These are phyloP conservation scores for Saprolegnia parasitica DNA, from an alignment of 352 stramenopile genomes.

Conservation along the genomic window DNA sequence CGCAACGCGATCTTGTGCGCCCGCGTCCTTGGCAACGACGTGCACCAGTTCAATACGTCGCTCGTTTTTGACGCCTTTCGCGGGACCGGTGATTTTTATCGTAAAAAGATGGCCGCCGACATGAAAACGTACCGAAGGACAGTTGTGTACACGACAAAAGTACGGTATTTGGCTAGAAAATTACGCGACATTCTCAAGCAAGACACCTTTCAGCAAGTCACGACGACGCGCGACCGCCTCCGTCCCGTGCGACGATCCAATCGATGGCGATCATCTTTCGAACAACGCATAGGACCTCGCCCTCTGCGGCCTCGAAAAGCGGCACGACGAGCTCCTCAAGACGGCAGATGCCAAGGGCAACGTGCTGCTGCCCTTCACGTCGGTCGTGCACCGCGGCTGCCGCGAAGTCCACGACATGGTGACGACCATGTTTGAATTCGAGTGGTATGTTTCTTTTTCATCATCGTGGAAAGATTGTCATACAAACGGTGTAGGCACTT, in stretches of 20 bases:
- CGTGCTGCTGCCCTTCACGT: slow-evolving; percentile 61
- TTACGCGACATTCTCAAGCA: slow-evolving; percentile 55
- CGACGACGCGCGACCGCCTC: slow-evolving; percentile 44
- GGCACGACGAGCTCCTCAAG: slow-evolving; percentile 55
- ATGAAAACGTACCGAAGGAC: slow-evolving; percentile 48
- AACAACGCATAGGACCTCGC: slow-evolving; percentile 37
- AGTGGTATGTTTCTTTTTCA: slow-evolving; percentile 31
- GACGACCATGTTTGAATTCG: slow-evolving; percentile 79
- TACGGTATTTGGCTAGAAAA: slow-evolving; percentile 36
- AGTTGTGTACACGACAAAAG: not conserved
- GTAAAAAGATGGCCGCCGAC: slow-evolving; percentile 49
- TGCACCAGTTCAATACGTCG: slow-evolving; percentile 67
- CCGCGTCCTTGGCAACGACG: slow-evolving; percentile 58
- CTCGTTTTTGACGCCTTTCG: slow-evolving; percentile 65
- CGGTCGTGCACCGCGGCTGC: slow-evolving; percentile 61
- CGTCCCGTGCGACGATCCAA: slow-evolving; percentile 35
- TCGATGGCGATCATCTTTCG: too few relatives aligned
- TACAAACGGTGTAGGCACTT: slow-evolving; percentile 38
- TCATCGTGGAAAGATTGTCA: too few relatives aligned
- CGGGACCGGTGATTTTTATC: slow-evolving; percentile 53
- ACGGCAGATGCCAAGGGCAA: slow-evolving; percentile 45
- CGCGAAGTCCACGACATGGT: slow-evolving; percentile 53
- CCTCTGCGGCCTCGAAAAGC: slow-evolving; percentile 50
- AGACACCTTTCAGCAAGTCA: slow-evolving; percentile 65
- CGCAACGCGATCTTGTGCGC: slow-evolving; percentile 51